These are phyloP conservation scores for Gentiana macrophylla DNA, from an alignment of 257 asterid species.

Conservation along the genomic window DNA sequence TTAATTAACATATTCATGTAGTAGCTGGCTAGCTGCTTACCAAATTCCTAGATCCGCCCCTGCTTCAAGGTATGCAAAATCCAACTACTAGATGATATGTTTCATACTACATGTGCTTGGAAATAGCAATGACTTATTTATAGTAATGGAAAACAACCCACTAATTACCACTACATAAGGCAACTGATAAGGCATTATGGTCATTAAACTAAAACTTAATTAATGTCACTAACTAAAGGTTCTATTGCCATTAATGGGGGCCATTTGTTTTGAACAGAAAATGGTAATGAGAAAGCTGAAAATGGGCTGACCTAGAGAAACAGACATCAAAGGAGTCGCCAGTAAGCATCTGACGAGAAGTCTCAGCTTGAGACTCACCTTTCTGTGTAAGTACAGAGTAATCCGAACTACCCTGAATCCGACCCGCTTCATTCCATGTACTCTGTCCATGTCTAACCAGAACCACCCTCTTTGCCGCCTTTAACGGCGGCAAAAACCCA, in stretches of 20 bases:
- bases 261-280: too few relatives aligned
- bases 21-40: too few relatives aligned
- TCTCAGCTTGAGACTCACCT: slow-evolving; percentile 91
- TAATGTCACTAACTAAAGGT: background rate
- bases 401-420: slow-evolving; percentile 94
- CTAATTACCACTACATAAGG: too few relatives aligned
- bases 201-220: too few relatives aligned
- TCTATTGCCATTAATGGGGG: too few relatives aligned
- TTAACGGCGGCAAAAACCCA: slow-evolving; percentile 51
- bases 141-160: too few relatives aligned
- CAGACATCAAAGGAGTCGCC: slow-evolving; percentile 78
- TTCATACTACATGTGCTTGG: too few relatives aligned
- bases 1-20: background rate
- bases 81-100: too few relatives aligned
- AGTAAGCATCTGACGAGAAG: slow-evolving; percentile 84
- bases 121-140: too few relatives aligned
- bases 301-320: slow-evolving; percentile 55
- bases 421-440: slow-evolving; percentile 97
- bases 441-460: slow-evolving; percentile 95
- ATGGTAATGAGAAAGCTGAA: background rate
- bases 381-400: slow-evolving; percentile 73
- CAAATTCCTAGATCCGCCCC: too few relatives aligned
- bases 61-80: too few relatives aligned
- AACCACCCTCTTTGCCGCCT: slow-evolving; percentile 75
- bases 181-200: too few relatives aligned